phyloP scores from a whole-genome alignment of 352 stramenopile genomes.

The Phytophthora nicotianae region DNA sequence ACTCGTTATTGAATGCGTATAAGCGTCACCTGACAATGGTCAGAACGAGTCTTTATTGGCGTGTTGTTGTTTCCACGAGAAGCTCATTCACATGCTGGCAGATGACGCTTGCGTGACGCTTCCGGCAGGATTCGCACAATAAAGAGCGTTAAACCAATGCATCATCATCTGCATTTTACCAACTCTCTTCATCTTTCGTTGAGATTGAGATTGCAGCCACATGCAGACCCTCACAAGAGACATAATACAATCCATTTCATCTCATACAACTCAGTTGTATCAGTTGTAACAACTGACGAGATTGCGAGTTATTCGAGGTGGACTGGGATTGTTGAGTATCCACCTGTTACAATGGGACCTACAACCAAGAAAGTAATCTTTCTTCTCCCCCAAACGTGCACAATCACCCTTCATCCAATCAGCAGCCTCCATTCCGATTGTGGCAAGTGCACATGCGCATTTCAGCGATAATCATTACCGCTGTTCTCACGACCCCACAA shows the following conservation, averaged over 20 bases:
- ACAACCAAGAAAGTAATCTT: slow-evolving; percentile 3
- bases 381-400: background rate
- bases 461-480: slow-evolving; percentile 6
- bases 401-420: slow-evolving; percentile 5
- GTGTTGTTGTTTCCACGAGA: too few species aligned
- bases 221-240: background rate
- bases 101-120: too few species aligned
- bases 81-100: too few species aligned
- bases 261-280: too few species aligned
- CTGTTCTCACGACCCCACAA: background rate
- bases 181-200: too few species aligned
- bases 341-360: too few species aligned
- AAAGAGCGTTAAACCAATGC: too few species aligned
- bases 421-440: slow-evolving; percentile 1
- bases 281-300: background rate
- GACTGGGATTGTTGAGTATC: background rate
- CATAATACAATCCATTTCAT: background rate
- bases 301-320: slow-evolving; percentile 3
- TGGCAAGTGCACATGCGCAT: background rate
- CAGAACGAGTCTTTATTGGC: too few species aligned
- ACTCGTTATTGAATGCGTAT: too few species aligned
- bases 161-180: too few species aligned
- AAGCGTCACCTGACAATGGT: too few species aligned
- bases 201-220: slow-evolving; percentile 3
- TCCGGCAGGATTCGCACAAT: too few species aligned